Conservation (phyloP, 495 filamentous ascomycete species). For the Lasiosphaeria miniovina region DNA sequence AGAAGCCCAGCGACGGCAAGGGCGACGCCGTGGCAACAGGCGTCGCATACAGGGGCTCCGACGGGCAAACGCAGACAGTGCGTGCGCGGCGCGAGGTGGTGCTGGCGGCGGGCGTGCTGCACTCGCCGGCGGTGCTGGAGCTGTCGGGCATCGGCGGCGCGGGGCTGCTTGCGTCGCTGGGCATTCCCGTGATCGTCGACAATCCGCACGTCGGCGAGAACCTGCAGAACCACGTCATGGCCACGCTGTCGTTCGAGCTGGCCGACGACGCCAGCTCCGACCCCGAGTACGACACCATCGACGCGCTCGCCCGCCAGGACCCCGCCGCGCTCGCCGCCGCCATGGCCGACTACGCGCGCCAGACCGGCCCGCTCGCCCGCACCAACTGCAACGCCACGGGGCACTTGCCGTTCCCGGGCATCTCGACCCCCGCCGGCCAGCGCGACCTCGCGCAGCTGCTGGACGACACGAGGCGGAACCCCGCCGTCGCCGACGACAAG, state of each 20-base stretch:
- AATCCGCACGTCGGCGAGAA: constrained; percentile 51
- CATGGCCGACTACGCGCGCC: constrained; percentile 11
- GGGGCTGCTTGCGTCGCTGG: constrained; percentile 29
- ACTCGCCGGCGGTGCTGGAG: constrained; percentile 52
- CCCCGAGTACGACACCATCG: constrained; percentile 65
- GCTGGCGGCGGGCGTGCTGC: constrained; percentile 48
- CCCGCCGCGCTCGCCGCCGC: constrained; percentile 51
- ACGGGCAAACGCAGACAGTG: constrained; percentile 42
- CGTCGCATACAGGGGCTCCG: constrained; percentile 44
- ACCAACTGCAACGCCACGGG: constrained; percentile 69
- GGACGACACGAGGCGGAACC: constrained; percentile 65
- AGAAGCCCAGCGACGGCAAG: constrained; percentile 16
- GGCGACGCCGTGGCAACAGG: constrained; percentile 22
- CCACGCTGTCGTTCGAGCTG: constrained; percentile 8
- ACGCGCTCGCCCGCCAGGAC: constrained; percentile 64
- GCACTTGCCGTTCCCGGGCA: constrained; percentile 53
- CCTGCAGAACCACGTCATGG: constrained; percentile 20
- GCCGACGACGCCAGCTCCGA: constrained; percentile 43
- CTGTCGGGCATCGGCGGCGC: constrained; percentile 39
- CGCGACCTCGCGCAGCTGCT: constrained; percentile 2
- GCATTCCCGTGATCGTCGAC: constrained; percentile 46
- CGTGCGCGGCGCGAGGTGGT: constrained; percentile 51
- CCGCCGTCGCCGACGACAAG: constrained; percentile 22
- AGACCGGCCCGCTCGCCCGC: constrained; percentile 43
- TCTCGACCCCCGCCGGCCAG: constrained; percentile 1